Conservation (phyloP, 768 basidiomycete genomes). For the Pleurotus sapidus region DNA sequence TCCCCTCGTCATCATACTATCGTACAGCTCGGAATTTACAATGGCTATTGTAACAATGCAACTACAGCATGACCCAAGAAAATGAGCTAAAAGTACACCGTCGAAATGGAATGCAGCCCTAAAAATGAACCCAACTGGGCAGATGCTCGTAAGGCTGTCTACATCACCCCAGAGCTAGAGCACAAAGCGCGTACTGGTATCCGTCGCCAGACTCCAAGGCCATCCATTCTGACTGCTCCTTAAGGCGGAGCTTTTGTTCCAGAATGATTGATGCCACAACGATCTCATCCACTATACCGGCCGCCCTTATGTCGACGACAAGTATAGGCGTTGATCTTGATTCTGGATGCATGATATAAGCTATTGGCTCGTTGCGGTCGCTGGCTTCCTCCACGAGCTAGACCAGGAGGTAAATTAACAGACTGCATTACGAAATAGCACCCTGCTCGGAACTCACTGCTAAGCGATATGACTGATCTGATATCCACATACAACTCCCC, state of each 20-base stretch:
- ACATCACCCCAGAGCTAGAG: constrained; percentile 4
- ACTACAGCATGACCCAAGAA: too few species aligned
- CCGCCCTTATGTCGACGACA: not conserved
- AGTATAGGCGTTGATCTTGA: not conserved
- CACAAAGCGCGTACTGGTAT: constrained; percentile 5
- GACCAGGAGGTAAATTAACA: not conserved
- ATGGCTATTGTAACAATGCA: too few species aligned
- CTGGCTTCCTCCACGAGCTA: not conserved
- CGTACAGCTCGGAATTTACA: too few species aligned
- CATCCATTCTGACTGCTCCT: constrained; percentile 8
- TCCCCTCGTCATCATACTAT: too few species aligned
- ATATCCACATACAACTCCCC: constrained; percentile 2
- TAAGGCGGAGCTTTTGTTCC: constrained; percentile 6
- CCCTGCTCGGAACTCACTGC: not conserved
- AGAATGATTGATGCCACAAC: constrained; percentile 4
- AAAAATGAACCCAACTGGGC: too few species aligned
- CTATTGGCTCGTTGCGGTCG: not conserved
- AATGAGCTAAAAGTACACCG: too few species aligned
- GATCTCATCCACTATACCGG: constrained; percentile 1
- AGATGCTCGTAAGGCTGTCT: too few species aligned
- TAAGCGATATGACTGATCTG: constrained; percentile 1
- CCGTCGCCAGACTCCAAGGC: constrained; percentile 1
- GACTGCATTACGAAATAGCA: not conserved
- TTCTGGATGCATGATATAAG: not conserved
- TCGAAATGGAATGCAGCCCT: too few species aligned